Evolutionary conservation across 1,284 basidiomycete species (phyloP).

Genomic region (Sanguinoderma infundibulare): DNA sequence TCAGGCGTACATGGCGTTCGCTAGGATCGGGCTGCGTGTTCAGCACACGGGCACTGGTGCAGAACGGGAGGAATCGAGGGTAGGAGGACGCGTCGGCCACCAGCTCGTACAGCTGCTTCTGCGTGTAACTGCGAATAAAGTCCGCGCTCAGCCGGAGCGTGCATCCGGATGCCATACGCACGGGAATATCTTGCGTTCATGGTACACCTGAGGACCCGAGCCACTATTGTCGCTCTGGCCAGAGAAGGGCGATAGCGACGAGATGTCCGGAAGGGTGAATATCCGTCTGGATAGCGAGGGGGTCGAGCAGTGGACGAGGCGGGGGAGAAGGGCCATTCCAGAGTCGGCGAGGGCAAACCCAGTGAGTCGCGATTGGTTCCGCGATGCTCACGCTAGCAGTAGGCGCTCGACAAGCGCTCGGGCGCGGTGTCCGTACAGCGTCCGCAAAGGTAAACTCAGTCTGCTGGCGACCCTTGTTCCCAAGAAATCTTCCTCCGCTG

Average conservation of each 20-base stretch:
- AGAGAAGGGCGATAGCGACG: conserved; percentile 45
- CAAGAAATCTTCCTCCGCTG: conserved; percentile 7
- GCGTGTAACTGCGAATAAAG: conserved; percentile 59
- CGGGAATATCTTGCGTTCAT: conserved; percentile 80
- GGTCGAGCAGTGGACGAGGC: conserved; percentile 15
- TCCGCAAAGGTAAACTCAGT: conserved; percentile 13
- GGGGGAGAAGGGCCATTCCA: conserved; percentile 26
- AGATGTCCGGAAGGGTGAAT: conserved; percentile 45
- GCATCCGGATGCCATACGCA: conserved; percentile 38
- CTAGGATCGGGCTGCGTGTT: conserved; percentile 35
- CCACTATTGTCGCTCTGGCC: conserved; percentile 27
- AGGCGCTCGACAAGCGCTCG: conserved; percentile 5
- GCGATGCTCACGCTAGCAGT: not conserved
- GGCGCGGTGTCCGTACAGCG: conserved; percentile 12
- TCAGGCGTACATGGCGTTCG: conserved; percentile 17
- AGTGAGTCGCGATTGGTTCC: not conserved
- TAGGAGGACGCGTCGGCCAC: conserved; percentile 92
- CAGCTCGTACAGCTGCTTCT: conserved; percentile 81
- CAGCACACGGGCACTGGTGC: conserved; percentile 77
- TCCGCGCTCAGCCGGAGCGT: not conserved
- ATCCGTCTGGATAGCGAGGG: conserved; percentile 33
- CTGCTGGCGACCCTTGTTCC: conserved; percentile 17
- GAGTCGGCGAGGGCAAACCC: not conserved
- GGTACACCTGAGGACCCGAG: conserved; percentile 47
- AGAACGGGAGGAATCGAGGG: conserved; percentile 89